Base-by-base conservation (phyloP, 257 asterid genomes). In the Verbascum thapsus region DNA sequence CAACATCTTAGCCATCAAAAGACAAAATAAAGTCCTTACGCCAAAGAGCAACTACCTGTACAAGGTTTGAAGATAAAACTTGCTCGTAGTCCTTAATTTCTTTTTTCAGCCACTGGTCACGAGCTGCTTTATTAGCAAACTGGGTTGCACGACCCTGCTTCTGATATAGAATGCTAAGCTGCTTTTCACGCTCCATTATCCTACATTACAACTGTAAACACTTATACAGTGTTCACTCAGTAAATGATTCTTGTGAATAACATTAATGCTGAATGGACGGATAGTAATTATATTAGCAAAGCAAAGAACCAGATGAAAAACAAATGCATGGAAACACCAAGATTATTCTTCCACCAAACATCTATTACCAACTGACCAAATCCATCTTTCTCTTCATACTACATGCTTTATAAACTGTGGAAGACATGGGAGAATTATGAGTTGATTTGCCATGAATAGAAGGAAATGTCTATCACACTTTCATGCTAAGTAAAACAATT, bases 111-210 rank as follows among this genome's bases (percentile, higher is more conserved):
- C 99, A 94, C 76, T 62, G 74, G 76, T 94, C 97, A 73, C 97
- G 94, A 56, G 90, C 94, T 78, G 91, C 92, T 84, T 87, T 87
- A 76, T 71, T 76, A 35, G 86, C 79, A 78, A 94, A 94, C 76
- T 89, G 99, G 58, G 99, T 85, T 18, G 99, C 97, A 74, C 99
- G 99, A 7, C 99, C 99, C 77, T 90, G 96, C 76, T 94, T 94
- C 80, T 94, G 99, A 78, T 94, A 94, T 59, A 94, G 83, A 72
- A 94, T 90, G 86, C 99, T 94, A 72, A 94, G 99, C 83, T 90
- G 87, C 79, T 94, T 94, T 81, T 94, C 99, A 44, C 99, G 88
- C 19, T 89, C 95, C 97, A 87, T 94, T 69, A 94, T 94, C 78
- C 99, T 94, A 68, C 60, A 72, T 11, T 48, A 40, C 40, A 78